Base-by-base conservation (phyloP, 2,329 filamentous ascomycete genomes). In the Tympanopsis confertula region DNA sequence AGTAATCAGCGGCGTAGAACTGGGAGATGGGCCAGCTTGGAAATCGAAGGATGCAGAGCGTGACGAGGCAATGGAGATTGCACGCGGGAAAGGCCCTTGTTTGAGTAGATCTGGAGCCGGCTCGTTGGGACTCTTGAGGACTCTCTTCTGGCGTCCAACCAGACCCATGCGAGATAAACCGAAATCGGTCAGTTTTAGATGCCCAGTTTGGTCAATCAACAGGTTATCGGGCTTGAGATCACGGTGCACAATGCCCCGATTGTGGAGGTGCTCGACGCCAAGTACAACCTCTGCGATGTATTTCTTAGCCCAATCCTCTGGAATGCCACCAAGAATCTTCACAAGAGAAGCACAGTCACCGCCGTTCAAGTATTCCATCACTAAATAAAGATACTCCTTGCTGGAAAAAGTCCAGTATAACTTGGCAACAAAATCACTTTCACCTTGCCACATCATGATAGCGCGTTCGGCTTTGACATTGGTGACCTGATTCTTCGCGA, bases 391-490 rank as follows among this genome's bases (percentile, higher is more conserved):
- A 54, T 95, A 98, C 53, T 98, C 91, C 54, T 98, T 98, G 69
- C 89, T 98, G 3, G 91, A 94, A 53, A 98, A 98, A 0, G 91
- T 98, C 93, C 93, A 98, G 63, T 96, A 98, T 12, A 98, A 71
- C 63, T 98, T 98, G 19, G 91, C 91, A 41, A 98, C 91, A 56
- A 98, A 98, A 42, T 98, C 91, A 56, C 93, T 98, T 58, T 96
- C 87, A 17, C 91, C 91, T 62, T 98, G 91, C 86, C 91, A 96
- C 91, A 98, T 98, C 91, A 98, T 96, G 54, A 98, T 98, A 17
- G 93, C 93, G 47, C 91, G 77, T 61, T 98, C 91, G 5, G 93
- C 91, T 61, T 98, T 96, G 52, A 98, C 91, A 53, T 98, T 98
- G 47, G 91, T 94, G 48, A 98, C 88, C 56, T 98, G 91, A 56